Evolutionary conservation across 192 early-diverging fungal genomes (phyloP), one percentile per base, ranked within the genome.

Genomic region (Geosiphon pyriformis): DNA sequence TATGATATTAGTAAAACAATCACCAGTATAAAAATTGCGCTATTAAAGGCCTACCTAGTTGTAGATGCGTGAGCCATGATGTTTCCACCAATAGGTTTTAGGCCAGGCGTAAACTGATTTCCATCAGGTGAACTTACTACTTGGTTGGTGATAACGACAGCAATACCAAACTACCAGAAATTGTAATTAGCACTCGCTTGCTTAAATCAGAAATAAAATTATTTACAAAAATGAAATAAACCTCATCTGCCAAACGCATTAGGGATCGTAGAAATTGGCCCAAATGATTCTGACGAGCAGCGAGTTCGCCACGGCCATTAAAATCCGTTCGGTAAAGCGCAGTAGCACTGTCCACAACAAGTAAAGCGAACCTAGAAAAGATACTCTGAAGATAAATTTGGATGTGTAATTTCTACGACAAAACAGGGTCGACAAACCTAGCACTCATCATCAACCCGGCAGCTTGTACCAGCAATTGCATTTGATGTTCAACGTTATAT

Each of bases 61-160:
- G 94, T 96, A 37, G 94, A 96, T n/a, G 96, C 82, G 61, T 98
- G 96, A 0, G 96, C 95, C 73, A 97, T 95, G 37, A 98, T 96
- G 76, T 98, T 94, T 64, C 96, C 96, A 53, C 96, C 96, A 64
- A 95, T 94, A 2, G 96, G 96, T 63, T 98, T 98, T 70, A 95
- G 95, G 20, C 85, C 87, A 80, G 95, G 96, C 87, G 94, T 93
- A 23, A 88, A 78, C 68, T 87, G 85, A 22, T 79, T 85, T 57
- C 94, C 94, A 73, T 99, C 95, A 0, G 97, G 89, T 50, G 84
- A 91, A 1, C 94, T 94, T 4, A 98, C 94, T 1, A 98, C 94
- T 77, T 98, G 96, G 73, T 98, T 98, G 6, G 96, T 97, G 35
- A 98, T 92, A 0, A 98, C 96, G 11, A 95, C 92, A 3, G 96